Evolutionary conservation across 2,329 filamentous ascomycete genomes (phyloP).

Genomic region (Diplodia scrobiculata): DNA sequence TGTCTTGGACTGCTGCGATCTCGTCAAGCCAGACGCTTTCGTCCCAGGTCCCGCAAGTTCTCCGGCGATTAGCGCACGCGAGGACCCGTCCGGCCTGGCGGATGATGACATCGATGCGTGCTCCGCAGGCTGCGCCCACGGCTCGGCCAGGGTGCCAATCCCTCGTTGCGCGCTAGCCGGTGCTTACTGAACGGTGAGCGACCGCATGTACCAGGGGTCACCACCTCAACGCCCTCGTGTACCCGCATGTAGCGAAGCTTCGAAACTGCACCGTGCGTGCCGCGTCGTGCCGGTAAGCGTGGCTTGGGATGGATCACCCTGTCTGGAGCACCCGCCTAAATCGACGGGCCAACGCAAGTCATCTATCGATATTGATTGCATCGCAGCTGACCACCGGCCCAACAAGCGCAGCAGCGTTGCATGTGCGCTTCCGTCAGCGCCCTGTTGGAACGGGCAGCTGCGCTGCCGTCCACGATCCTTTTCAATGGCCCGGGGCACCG

Average conservation of each 20-base stretch:
- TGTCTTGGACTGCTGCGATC: conserved; percentile 10
- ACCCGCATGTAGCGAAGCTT: conserved; percentile 28
- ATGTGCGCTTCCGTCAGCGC: conserved; percentile 15
- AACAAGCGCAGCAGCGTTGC: conserved; percentile 12
- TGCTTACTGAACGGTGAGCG: conserved; percentile 14
- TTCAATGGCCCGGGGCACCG: conserved; percentile 15
- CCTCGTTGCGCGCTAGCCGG: conserved; percentile 19
- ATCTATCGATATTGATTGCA: conserved; percentile 25
- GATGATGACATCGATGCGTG: not conserved
- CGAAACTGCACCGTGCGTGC: conserved; percentile 29
- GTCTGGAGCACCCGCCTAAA: conserved; percentile 17
- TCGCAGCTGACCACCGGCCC: conserved; percentile 21
- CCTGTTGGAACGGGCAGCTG: conserved; percentile 25
- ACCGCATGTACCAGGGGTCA: conserved; percentile 24
- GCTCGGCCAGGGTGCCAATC: not conserved
- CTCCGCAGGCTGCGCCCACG: not conserved
- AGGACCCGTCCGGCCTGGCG: not conserved
- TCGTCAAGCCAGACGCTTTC: conserved; percentile 18
- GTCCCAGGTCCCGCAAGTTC: conserved; percentile 8
- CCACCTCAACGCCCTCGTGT: conserved; percentile 14
- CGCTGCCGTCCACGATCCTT: not conserved
- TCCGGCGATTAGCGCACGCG: conserved; percentile 17
- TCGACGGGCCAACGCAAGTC: conserved; percentile 26
- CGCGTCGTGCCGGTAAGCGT: conserved; percentile 28
- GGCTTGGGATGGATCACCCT: conserved; percentile 28